Conservation (phyloP, 179 eudicot species). For the Spinacia oleracea region DNA sequence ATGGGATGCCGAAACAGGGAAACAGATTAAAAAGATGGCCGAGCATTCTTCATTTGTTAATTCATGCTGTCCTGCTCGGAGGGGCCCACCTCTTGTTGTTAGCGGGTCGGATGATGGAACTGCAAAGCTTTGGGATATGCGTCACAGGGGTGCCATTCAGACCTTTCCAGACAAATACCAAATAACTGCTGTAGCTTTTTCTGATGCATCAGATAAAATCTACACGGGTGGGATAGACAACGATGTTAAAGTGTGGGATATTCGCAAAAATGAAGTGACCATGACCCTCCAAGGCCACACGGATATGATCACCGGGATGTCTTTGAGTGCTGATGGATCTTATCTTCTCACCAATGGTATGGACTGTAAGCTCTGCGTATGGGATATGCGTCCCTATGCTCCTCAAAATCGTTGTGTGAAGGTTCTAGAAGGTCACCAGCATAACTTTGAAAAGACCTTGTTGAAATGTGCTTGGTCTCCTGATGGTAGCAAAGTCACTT, state of each 20-base stretch:
- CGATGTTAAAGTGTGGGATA: conserved; percentile 91
- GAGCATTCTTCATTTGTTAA: conserved; percentile 90
- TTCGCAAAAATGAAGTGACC: conserved; percentile 85
- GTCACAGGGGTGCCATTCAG: conserved; percentile 94
- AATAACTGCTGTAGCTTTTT: conserved; percentile 87
- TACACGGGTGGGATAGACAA: conserved; percentile 90
- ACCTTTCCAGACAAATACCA: conserved; percentile 96
- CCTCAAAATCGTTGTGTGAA: conserved; percentile 94
- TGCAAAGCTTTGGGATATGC: conserved; percentile 97
- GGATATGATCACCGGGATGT: conserved; percentile 95
- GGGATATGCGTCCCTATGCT: conserved; percentile 99
- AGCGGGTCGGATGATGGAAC: conserved; percentile 99
- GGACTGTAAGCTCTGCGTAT: conserved; percentile 84
- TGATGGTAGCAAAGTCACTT: conserved; percentile 94
- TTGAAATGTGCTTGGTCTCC: conserved; percentile 95
- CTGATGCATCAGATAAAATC: conserved; percentile 95
- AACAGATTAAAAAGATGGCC: conserved; percentile 89
- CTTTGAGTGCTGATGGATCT: conserved; percentile 91
- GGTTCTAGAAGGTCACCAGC: conserved; percentile 92
- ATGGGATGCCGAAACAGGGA: conserved; percentile 97
- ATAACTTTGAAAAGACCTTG: conserved; percentile 90
- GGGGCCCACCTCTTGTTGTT: conserved; percentile 95
- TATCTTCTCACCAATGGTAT: conserved; percentile 89
- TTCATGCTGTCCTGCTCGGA: conserved; percentile 84
- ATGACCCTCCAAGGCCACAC: conserved; percentile 94